Evolutionary conservation across 371 early-diverging fungal genomes (phyloP).

Genomic region (Mucor circinelloides): DNA sequence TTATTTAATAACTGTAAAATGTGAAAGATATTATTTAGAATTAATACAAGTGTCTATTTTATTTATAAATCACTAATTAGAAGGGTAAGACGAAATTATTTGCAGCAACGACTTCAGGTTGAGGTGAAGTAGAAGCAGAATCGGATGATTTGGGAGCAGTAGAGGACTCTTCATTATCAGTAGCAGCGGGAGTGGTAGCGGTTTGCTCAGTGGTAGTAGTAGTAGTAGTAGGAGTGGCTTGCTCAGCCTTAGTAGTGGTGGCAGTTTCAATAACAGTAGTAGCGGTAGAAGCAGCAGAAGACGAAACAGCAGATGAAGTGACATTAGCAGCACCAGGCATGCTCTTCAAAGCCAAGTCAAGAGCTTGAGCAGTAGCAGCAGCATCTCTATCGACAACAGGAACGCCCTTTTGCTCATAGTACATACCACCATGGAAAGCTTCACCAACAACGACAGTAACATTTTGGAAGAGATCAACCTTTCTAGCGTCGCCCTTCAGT

Average conservation of each 20-base stretch:
- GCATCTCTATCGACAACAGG: slow-evolving; percentile 17
- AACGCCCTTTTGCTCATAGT: slow-evolving; percentile 41
- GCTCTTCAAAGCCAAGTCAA: neutral
- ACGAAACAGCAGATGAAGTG: neutral
- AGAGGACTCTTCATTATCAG: neutral
- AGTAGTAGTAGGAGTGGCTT: neutral
- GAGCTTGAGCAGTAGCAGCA: slow-evolving; percentile 4
- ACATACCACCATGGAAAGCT: slow-evolving; percentile 33
- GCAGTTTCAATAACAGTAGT: neutral
- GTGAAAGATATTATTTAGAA: too few species aligned
- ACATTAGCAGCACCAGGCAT: neutral
- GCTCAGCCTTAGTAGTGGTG: slow-evolving; percentile 4
- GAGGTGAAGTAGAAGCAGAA: neutral
- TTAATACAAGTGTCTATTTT: neutral
- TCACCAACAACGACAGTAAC: slow-evolving; percentile 39
- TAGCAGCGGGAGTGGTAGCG: neutral
- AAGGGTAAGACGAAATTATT: neutral
- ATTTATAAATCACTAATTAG: neutral
- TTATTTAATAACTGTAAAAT: too few species aligned
- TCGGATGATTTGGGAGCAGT: neutral
- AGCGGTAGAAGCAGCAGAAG: neutral
- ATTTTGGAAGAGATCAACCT: slow-evolving; percentile 38
- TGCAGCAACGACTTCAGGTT: neutral
- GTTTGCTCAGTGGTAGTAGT: neutral
- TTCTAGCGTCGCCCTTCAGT: slow-evolving; percentile 14